phyloP scores from a whole-genome alignment of 306 rosid species.

The Castanea sativa region DNA sequence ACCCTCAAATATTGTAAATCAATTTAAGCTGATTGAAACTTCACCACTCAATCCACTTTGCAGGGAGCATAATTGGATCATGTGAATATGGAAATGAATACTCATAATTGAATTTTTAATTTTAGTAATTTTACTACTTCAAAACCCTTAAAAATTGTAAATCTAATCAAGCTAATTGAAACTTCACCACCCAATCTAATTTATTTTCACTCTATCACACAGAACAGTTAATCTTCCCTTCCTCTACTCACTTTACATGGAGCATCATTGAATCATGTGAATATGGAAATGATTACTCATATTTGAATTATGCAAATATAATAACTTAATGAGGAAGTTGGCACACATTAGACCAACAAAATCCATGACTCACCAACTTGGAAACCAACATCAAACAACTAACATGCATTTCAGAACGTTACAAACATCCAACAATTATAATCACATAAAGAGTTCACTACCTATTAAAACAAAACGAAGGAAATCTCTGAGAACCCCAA shows the following conservation, averaged over 20 bases:
- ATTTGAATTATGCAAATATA: neutral
- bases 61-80: neutral
- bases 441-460: neutral
- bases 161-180: neutral
- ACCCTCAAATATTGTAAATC: neutral
- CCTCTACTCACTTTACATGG: neutral
- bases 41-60: neutral
- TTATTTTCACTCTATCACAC: too few species aligned
- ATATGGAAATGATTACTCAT: neutral
- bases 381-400: slow-evolving; percentile 4
- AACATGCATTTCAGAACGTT: neutral
- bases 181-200: neutral
- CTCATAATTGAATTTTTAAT: neutral
- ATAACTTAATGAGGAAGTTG: neutral
- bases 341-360: neutral
- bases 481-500: neutral
- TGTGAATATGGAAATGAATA: neutral
- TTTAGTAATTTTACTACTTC: too few species aligned
- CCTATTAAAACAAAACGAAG: neutral
- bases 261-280: neutral
- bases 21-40: neutral
- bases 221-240: too few species aligned
- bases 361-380: neutral
- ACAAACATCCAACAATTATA: neutral
- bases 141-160: too few species aligned